These are phyloP conservation scores for Dipodascus albidus DNA, from an alignment of 805 yeast genomes.

Conservation along the genomic window DNA sequence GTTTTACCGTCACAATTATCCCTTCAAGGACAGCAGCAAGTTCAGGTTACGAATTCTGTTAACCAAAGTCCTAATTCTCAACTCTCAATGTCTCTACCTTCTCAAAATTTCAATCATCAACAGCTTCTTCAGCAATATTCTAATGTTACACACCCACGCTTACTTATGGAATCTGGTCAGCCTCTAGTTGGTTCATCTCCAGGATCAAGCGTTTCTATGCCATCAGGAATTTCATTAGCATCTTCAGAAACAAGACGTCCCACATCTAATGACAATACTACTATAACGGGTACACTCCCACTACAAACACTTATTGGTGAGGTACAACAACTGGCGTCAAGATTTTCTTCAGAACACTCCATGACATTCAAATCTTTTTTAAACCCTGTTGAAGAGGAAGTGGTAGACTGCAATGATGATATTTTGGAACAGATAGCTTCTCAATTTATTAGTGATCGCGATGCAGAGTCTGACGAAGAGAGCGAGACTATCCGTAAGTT, in stretches of 20 bases:
- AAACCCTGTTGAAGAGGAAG: not conserved
- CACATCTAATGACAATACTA: not conserved
- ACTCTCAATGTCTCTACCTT: not conserved
- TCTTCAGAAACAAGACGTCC: not conserved
- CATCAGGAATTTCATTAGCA: not conserved
- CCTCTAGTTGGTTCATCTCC: not conserved
- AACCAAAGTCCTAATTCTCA: not conserved
- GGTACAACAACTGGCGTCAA: not conserved
- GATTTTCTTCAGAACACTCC: not conserved
- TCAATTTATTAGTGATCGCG: not conserved
- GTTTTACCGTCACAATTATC: not conserved
- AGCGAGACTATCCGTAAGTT: not conserved
- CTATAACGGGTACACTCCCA: not conserved
- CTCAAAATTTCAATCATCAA: conserved; percentile 1
- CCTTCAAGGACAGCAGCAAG: not conserved
- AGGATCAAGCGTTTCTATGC: not conserved
- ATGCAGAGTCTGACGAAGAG: conserved; percentile 1
- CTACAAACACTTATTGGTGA: not conserved
- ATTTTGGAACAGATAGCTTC: not conserved
- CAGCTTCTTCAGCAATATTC: not conserved
- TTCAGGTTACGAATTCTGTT: not conserved
- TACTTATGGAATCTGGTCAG: not conserved
- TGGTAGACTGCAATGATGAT: not conserved
- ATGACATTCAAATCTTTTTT: not conserved
- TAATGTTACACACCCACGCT: not conserved